Evolutionary conservation across 805 yeast species (phyloP), one percentile per base, ranked within the genome.

Genomic region (Saccharomycopsis lassenensis): DNA sequence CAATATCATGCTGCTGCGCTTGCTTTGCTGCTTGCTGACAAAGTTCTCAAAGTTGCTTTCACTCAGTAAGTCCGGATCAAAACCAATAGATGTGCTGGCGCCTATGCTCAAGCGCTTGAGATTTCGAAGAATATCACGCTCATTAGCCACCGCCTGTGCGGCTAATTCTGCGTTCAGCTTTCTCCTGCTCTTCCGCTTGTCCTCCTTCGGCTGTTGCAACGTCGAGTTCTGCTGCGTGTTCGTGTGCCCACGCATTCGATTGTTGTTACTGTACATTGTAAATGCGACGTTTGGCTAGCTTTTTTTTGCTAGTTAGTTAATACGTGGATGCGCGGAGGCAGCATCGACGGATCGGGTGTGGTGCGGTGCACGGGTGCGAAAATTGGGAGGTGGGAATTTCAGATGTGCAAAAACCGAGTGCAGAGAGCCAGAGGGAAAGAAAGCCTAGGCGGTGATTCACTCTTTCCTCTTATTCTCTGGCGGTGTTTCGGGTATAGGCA

Each of bases 31-130:
- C n/a, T 39, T 35, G 20, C 12, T 29, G 25, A 39, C 41, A 39
- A 41, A 39, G 14, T 39, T 31, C 17, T 61, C 35, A 51, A 39
- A 44, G 29, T 40, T 49, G 15, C 47, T 39, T 27, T 52, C 61
- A 41, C 55, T 61, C 17, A 84, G 83, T 31, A 79, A 52, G 48
- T 81, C 93, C 1, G 89, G 89, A 49, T 81, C 93, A 42, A 71
- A 66, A 33, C 58, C 43, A n/a, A 60, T 41, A 17, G 65, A 64
- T 33, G 63, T 60, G 15, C 66, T 54, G 1, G 35, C 40, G 10
- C 86, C 91, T 35, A 82, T 77, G 0, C 85, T 76, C 12, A 79
- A 61, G 40, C 93, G 62, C 52, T 82, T 82, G 46, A 82, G 58
- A 15, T 83, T 80, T 24, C 79, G 73, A 43, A 82, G 82, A 52